Conservation (phyloP, 441 rosid genomes). For the Gossypium laxum region DNA sequence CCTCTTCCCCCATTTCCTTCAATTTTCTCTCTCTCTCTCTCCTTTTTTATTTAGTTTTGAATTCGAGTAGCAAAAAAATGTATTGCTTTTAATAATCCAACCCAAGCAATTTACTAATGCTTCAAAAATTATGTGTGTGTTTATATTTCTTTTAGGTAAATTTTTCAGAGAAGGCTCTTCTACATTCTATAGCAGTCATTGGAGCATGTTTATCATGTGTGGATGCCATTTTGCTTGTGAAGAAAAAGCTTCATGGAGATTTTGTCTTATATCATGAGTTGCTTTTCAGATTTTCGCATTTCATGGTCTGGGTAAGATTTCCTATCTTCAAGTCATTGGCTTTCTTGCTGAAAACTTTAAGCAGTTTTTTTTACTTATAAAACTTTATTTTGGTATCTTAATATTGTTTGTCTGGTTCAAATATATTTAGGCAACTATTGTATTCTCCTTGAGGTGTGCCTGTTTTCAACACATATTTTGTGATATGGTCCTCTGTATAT, state of each 20-base stretch:
- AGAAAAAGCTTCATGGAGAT: conserved; percentile 32
- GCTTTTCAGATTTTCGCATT: conserved; percentile 46
- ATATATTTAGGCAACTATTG: conserved; percentile 36
- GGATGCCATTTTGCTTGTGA: conserved; percentile 39
- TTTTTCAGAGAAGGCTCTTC: conserved; percentile 34
- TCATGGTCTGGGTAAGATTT: conserved; percentile 61
- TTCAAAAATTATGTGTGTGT: neutral
- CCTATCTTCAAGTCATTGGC: conserved; percentile 6
- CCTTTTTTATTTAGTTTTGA: neutral
- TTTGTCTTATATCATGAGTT: conserved; percentile 35
- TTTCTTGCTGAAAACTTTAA: neutral
- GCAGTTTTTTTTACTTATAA: neutral
- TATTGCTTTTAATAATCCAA: neutral
- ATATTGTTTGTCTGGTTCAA: conserved; percentile 12
- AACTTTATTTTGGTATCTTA: conserved; percentile 1
- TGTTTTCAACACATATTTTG: conserved; percentile 30
- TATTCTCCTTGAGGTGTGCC: conserved; percentile 34
- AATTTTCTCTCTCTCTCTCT: neutral
- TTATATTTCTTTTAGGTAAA: conserved; percentile 29
- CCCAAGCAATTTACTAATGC: conserved; percentile 3
- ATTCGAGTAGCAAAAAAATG: neutral
- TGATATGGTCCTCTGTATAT: conserved; percentile 43
- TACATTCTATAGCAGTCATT: conserved; percentile 40
- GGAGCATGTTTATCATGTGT: conserved; percentile 59
- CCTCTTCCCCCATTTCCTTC: neutral